A percentile compares a stretch with the other conserved stretches of the same genome.
These are phyloP conservation scores for Lentinus brumalis DNA, from an alignment of 768 basidiomycete genomes.

Conservation along the genomic window DNA sequence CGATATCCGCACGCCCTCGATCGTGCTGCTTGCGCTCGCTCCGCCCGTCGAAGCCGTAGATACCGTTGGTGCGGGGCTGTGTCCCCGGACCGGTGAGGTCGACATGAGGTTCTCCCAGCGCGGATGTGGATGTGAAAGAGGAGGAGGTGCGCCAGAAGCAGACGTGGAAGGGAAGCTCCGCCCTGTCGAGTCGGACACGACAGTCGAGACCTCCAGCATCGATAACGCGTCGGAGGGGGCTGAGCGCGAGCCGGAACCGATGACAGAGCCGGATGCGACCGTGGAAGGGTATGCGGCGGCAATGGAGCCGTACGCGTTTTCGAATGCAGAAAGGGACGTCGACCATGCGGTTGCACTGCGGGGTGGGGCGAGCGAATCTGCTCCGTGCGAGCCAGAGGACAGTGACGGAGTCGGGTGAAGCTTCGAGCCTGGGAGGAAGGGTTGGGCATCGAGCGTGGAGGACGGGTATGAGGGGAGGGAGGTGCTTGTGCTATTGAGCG, in stretches of 20 bases:
- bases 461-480: neutral
- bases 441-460: neutral
- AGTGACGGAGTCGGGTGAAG: neutral
- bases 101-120: neutral
- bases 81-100: neutral
- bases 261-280: neutral
- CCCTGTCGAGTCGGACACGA: neutral
- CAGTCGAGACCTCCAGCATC: neutral
- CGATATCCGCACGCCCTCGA: constrained; percentile 2
- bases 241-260: neutral
- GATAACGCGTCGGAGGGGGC: neutral
- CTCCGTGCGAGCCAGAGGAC: too few species aligned
- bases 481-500: too few species aligned
- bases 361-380: neutral
- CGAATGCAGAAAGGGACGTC: constrained; percentile 1
- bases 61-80: neutral
- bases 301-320: neutral
- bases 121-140: neutral
- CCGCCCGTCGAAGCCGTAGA: too few species aligned
- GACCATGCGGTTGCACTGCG: neutral
- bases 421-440: neutral
- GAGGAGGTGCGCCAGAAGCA: neutral
- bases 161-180: too few species aligned
- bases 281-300: neutral
- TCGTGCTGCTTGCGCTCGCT: neutral